phyloP scores from a whole-genome alignment of 495 filamentous ascomycete species.

The Thozetella sp. region DNA sequence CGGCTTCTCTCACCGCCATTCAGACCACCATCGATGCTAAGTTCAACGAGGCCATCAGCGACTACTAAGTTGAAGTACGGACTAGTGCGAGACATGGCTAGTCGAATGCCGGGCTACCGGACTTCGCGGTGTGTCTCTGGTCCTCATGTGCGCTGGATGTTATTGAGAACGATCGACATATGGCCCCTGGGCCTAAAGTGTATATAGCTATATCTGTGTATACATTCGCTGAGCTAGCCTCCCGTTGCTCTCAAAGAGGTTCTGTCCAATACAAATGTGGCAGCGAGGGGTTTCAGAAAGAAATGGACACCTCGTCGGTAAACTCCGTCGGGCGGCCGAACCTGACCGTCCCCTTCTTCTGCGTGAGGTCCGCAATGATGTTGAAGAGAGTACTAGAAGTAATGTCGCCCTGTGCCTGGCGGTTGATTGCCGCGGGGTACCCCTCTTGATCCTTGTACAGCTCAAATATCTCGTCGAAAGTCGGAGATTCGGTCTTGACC shows the following conservation, averaged over 20 bases:
- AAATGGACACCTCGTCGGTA: conserved; percentile 12
- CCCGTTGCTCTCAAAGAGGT: too few relatives aligned
- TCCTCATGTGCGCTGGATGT: too few relatives aligned
- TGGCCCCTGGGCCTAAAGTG: too few relatives aligned
- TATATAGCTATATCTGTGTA: too few relatives aligned
- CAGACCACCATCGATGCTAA: background rate
- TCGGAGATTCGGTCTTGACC: conserved; percentile 14
- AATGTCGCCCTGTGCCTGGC: conserved; percentile 14
- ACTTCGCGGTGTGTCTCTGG: too few relatives aligned
- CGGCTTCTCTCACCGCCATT: background rate
- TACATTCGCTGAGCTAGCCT: too few relatives aligned
- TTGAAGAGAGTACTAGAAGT: conserved; percentile 43
- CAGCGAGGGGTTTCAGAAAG: too few relatives aligned
- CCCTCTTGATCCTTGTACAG: conserved; percentile 21
- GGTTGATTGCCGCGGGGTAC: conserved; percentile 22
- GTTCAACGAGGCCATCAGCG: background rate
- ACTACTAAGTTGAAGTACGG: background rate
- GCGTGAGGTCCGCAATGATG: conserved; percentile 48
- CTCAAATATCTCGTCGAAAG: conserved; percentile 14
- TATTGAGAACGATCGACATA: too few relatives aligned
- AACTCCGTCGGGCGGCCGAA: conserved; percentile 41
- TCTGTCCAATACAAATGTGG: too few relatives aligned
- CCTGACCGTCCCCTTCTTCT: conserved; percentile 31
- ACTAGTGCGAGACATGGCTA: too few relatives aligned
- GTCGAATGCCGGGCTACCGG: too few relatives aligned